Conservation (phyloP, 106 monocot genomes). For the Apostasia shenzhenica region DNA sequence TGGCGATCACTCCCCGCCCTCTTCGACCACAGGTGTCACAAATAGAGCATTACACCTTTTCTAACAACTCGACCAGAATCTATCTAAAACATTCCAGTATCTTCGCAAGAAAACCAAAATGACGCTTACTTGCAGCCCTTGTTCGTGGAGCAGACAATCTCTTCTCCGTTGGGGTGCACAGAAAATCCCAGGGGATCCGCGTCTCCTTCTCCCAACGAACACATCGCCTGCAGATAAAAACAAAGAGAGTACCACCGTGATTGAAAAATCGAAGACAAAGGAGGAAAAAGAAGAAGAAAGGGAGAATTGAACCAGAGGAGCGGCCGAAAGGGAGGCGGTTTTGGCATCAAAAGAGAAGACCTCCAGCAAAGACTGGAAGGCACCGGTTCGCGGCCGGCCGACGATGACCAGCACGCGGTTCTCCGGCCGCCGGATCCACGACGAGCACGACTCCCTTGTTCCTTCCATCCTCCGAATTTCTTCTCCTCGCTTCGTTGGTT, state of each 20-base stretch:
- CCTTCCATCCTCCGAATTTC: neutral
- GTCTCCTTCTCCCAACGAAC: slow-evolving; percentile 40
- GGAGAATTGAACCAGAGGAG: slow-evolving; percentile 43
- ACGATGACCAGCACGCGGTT: slow-evolving; percentile 41
- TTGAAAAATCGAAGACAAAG: neutral
- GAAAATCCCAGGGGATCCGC: slow-evolving; percentile 51
- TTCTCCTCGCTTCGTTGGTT: neutral
- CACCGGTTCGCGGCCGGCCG: slow-evolving; percentile 30
- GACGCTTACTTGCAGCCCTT: slow-evolving; percentile 67
- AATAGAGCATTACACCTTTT: neutral
- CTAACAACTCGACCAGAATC: too few species aligned
- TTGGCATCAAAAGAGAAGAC: slow-evolving; percentile 67
- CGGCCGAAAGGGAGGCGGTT: slow-evolving; percentile 42
- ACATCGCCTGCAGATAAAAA: slow-evolving; percentile 23
- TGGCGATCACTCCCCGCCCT: too few species aligned
- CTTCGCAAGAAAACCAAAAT: neutral
- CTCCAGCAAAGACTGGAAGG: slow-evolving; percentile 42
- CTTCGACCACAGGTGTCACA: neutral
- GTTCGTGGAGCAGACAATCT: slow-evolving; percentile 66
- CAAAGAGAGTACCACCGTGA: neutral
- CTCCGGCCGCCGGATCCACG: slow-evolving; percentile 76
- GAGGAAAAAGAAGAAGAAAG: neutral
- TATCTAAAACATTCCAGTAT: neutral
- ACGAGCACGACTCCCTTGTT: slow-evolving; percentile 27
- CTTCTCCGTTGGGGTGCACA: slow-evolving; percentile 89